Base-by-base conservation (phyloP, 805 yeast genomes). In the Wickerhamiella domercqiae region DNA sequence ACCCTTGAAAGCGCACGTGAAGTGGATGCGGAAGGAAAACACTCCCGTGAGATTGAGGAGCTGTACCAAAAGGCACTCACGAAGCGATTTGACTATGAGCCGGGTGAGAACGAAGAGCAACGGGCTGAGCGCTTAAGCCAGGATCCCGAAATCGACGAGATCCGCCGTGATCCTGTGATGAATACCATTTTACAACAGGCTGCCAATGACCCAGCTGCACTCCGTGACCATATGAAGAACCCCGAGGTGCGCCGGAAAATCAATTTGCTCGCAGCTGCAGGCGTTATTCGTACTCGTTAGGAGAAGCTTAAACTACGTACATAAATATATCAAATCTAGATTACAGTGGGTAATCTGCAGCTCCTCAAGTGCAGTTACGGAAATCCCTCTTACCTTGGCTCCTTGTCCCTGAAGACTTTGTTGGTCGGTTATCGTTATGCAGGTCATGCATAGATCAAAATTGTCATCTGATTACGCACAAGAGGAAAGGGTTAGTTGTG, bases 91-190 rank as follows among this genome's bases (percentile, higher is more conserved):
- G 77, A 75, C 47, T 71, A 87, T 17, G 66, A 71, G 38, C 84
- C 78, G 43, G 83, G 84, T 42, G 97, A 87, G 64, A 82, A 95
- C 3, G 83, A 86, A 42, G 96, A 90, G 56, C 81, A 90, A 63
- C 81, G 96, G 18, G 71, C 84, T 68, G 93, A 78, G 56, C 74
- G 98, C 62, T 80, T 80, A 26, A 67, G 81, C 42, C 72, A 78
- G 57, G 98, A 90, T 60, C 97, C 98, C 17, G 98, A 90, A 64
- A 78, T 90, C 44, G 84, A 79, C 38, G 70, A 75, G 42, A 86
- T 90, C 49, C 68, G 93, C 63, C 87, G 81, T 59, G 98, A 90
- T 56, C 99, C 99, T 7, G 83, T 87, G 31, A 87, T 90, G 96
- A 90, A 84, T 63, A 77, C 87, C 39, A 90, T 90, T 47, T 68